Evolutionary conservation across 768 basidiomycete species (phyloP).

Genomic region (Leccinum aurantiacum): DNA sequence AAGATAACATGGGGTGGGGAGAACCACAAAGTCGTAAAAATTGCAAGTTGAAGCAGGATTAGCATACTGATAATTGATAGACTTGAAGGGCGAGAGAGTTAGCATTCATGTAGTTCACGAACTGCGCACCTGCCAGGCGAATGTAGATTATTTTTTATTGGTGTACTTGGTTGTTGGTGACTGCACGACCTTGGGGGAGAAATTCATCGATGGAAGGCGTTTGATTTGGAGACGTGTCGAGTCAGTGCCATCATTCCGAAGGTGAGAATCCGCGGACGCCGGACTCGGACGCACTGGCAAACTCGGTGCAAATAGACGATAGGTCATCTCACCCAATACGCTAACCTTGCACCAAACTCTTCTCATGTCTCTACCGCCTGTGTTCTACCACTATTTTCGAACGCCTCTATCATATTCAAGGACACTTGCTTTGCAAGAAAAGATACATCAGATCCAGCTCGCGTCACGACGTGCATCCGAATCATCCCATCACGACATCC

Average conservation of each 20-base stretch:
- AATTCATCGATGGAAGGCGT: not conserved
- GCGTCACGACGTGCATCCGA: slow-evolving; percentile 42
- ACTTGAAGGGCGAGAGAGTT: not conserved
- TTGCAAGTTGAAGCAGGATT: not conserved
- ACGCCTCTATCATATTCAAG: slow-evolving; percentile 75
- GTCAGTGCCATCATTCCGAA: no score
- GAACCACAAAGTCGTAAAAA: slow-evolving; percentile 13
- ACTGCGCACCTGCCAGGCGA: not conserved
- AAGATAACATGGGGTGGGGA: slow-evolving; percentile 31
- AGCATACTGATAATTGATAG: not conserved
- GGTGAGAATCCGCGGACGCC: not conserved
- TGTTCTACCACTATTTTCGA: slow-evolving; percentile 76
- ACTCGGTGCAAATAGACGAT: not conserved
- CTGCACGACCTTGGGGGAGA: not conserved
- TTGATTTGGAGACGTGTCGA: not conserved
- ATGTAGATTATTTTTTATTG: not conserved
- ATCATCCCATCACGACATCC: slow-evolving; percentile 52
- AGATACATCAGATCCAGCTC: slow-evolving; percentile 66
- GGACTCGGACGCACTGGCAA: not conserved
- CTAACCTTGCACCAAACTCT: not conserved
- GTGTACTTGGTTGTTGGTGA: not conserved
- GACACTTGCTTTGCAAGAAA: slow-evolving; percentile 70
- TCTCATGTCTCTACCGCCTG: slow-evolving; percentile 48
- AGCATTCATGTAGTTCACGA: slow-evolving; percentile 1
- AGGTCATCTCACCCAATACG: not conserved